Evolutionary conservation across 371 early-diverging fungal species (phyloP).

Genomic region (Mucor lusitanicus): DNA sequence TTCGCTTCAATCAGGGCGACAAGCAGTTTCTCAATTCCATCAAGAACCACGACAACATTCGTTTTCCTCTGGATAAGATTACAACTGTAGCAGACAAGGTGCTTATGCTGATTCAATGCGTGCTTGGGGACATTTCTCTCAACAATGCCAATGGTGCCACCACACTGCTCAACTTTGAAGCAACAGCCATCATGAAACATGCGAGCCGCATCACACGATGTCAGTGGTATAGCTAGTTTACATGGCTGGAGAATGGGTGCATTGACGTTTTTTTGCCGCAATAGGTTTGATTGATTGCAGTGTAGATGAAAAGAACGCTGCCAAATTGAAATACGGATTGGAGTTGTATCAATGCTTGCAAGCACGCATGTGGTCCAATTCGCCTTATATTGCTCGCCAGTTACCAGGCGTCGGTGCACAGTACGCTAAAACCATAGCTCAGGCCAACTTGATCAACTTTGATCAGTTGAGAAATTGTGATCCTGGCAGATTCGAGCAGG

Average conservation of each 20-base stretch:
- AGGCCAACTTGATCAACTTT: slow-evolving; percentile 39
- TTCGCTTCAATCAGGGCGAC: slow-evolving; percentile 49
- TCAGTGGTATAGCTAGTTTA: neutral
- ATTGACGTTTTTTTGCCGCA: neutral
- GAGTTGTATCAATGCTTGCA: slow-evolving; percentile 42
- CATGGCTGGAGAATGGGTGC: too few relatives aligned
- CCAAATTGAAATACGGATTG: slow-evolving; percentile 31
- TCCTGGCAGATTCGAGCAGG: slow-evolving; percentile 22
- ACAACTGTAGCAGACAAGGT: slow-evolving; percentile 34
- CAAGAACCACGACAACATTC: slow-evolving; percentile 38
- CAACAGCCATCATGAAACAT: slow-evolving; percentile 28
- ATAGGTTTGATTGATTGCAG: slow-evolving; percentile 47
- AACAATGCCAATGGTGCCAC: slow-evolving; percentile 22
- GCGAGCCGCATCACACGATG: slow-evolving; percentile 43
- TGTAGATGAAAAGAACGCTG: slow-evolving; percentile 23
- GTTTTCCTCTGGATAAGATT: slow-evolving; percentile 40
- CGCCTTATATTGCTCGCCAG: slow-evolving; percentile 40
- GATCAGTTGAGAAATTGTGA: slow-evolving; percentile 38
- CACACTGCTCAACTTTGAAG: slow-evolving; percentile 26
- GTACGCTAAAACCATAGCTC: slow-evolving; percentile 27
- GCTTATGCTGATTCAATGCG: slow-evolving; percentile 43
- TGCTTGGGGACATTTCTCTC: slow-evolving; percentile 42
- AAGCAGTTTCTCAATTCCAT: slow-evolving; percentile 45
- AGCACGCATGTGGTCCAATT: slow-evolving; percentile 45
- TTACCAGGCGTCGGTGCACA: slow-evolving; percentile 45